phyloP scores from a whole-genome alignment of 2,329 filamentous ascomycete genomes.

The Paraphaeosphaeria sporulosa region DNA sequence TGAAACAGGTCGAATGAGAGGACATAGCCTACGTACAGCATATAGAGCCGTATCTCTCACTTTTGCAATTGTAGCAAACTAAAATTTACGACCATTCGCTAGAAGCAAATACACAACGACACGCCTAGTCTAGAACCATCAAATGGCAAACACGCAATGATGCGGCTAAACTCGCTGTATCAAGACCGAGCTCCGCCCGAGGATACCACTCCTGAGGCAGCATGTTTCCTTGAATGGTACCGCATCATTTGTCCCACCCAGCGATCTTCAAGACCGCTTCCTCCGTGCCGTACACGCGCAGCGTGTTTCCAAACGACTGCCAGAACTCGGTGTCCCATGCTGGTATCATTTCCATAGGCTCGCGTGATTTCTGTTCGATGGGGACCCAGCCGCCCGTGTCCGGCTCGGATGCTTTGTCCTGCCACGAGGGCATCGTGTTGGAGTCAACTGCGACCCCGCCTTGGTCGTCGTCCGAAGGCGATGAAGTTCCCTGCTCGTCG shows the following conservation, averaged over 20 bases:
- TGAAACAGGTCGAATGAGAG: no score
- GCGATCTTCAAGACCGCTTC: conserved; percentile 52
- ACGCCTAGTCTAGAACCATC: neutral
- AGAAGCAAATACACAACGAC: neutral
- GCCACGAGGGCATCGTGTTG: conserved; percentile 22
- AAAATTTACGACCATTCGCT: neutral
- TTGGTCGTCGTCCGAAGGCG: neutral
- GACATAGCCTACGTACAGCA: no score
- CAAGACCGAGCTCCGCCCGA: neutral
- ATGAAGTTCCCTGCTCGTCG: neutral
- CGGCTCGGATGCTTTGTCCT: conserved; percentile 26
- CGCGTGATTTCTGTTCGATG: conserved; percentile 26
- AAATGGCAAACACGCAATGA: neutral
- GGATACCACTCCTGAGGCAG: neutral
- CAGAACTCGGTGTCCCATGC: conserved; percentile 62
- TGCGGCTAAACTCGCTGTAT: neutral
- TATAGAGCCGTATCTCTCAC: neutral
- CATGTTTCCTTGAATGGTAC: neutral
- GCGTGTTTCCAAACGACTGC: conserved; percentile 64
- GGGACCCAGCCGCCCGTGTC: conserved; percentile 31
- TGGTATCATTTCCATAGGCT: conserved; percentile 59
- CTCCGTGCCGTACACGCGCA: conserved; percentile 67
- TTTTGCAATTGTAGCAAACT: neutral
- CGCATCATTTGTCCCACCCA: conserved; percentile 23
- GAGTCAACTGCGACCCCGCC: neutral